Evolutionary conservation across 345 rosid genomes (phyloP), one percentile per base, ranked within the genome.

Genomic region (Brassica rapa): DNA sequence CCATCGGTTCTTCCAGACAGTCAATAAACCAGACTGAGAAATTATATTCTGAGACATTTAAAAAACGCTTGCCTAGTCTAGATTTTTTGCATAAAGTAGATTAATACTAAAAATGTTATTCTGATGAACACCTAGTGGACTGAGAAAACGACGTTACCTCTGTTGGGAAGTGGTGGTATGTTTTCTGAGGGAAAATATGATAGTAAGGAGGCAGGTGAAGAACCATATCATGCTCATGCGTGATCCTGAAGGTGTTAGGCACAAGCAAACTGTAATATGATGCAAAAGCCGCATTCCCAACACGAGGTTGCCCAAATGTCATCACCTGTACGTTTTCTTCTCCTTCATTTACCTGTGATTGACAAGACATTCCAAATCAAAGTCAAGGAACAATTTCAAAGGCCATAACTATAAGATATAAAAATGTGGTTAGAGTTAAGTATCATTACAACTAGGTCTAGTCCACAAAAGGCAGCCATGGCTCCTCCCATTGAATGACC

Each of bases 401-500:
- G 29, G 43, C 67, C 55, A 32, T 29, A n/a, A 39, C 24, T 3
- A 15, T 69, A 66, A 76, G 51, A 61, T 56, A 9, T 4, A 2
- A 43, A 39, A 6, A 8, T 1, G 2, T 19, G 19, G 76, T 30
- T 37, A 33, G 37, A 61, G 63, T 25, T 16, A 41, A 53, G 57
- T 29, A 43, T 61, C 8, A 43, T 87, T 87, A 94, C 98, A 43
- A 62, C 79, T 75, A 94, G 87, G 86, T 94, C 97, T 70, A 94
- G 89, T 70, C 87, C 97, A 67, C 97, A 87, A 82, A 94, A 92
- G 55, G 98, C 79, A 71, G 96, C 98, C 89, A 94, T 90, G 56
- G 98, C 95, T 70, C 89, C 98, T 85, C 97, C 97, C 98, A 94
- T 92, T n/a, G 98, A 94, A 84, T 94, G 98, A 8, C 97, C 98